These are phyloP conservation scores for Melaleuca quinquenervia DNA, from an alignment of 345 rosid species.

Conservation along the genomic window DNA sequence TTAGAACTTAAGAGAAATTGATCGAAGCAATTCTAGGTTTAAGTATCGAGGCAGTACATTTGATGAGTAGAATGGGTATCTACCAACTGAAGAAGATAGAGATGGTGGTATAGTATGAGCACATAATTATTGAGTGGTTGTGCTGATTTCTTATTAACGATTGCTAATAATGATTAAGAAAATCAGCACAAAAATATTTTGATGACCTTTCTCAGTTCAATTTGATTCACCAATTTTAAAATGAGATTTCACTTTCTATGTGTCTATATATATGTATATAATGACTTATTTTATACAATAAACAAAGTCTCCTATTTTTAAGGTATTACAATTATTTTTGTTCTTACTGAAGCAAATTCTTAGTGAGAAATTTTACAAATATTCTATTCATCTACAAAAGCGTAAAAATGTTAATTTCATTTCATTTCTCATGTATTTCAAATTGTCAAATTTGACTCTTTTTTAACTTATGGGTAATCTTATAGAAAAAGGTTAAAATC, in stretches of 20 bases:
- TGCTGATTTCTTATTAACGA: not conserved
- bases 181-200: not conserved
- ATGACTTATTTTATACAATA: not conserved
- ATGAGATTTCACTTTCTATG: not conserved
- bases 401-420: not conserved
- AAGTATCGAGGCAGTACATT: not conserved
- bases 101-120: not conserved
- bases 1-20: not conserved
- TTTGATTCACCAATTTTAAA: not conserved
- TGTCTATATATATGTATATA: not conserved
- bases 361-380: not conserved
- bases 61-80: not conserved
- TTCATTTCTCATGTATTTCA: not conserved
- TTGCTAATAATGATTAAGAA: not conserved
- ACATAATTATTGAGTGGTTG: not conserved
- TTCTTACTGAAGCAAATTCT: too few species aligned
- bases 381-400: not conserved
- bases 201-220: not conserved
- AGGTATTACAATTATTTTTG: not conserved
- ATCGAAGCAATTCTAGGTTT: not conserved
- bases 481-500: not conserved
- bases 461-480: not conserved
- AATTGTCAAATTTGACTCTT: not conserved
- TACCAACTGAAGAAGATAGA: not conserved
- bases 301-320: not conserved